These are phyloP conservation scores for Dictyostelium citrinum DNA, from an alignment of 78 protist genomes.

Conservation along the genomic window DNA sequence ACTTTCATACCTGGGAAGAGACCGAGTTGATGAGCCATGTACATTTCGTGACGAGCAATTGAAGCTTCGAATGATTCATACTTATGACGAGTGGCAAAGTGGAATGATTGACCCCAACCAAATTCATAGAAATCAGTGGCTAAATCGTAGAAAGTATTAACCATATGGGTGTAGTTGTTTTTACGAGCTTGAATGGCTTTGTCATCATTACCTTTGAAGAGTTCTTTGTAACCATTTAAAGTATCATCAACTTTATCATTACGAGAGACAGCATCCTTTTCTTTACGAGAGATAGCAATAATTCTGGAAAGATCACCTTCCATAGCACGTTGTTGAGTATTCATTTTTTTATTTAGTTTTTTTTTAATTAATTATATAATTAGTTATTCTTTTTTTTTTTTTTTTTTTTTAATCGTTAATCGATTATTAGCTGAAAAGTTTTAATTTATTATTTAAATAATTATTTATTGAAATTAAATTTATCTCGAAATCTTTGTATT, in stretches of 20 bases:
- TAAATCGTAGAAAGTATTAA: slow-evolving; percentile 91
- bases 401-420: neutral
- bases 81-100: slow-evolving; percentile 86
- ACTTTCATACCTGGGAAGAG: slow-evolving; percentile 82
- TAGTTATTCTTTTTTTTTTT: too few relatives aligned
- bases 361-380: too few relatives aligned
- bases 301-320: slow-evolving; percentile 75
- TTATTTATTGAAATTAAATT: neutral
- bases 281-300: slow-evolving; percentile 68
- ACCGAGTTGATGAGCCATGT: slow-evolving; percentile 82
- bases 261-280: slow-evolving; percentile 67
- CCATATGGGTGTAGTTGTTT: slow-evolving; percentile 83
- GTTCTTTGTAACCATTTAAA: slow-evolving; percentile 34
- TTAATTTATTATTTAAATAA: neutral
- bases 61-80: slow-evolving; percentile 83
- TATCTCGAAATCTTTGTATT: neutral
- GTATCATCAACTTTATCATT: slow-evolving; percentile 31
- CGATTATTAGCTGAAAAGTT: slow-evolving; percentile 18
- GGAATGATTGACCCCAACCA: slow-evolving; percentile 97
- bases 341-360: slow-evolving; percentile 41
- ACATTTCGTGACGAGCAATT: slow-evolving; percentile 92
- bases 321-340: slow-evolving; percentile 74
- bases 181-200: slow-evolving; percentile 66
- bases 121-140: slow-evolving; percentile 96
- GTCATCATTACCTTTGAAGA: slow-evolving; percentile 60